Evolutionary conservation across 2,329 filamentous ascomycete species (phyloP).

Genomic region (Colletotrichum tabaci): DNA sequence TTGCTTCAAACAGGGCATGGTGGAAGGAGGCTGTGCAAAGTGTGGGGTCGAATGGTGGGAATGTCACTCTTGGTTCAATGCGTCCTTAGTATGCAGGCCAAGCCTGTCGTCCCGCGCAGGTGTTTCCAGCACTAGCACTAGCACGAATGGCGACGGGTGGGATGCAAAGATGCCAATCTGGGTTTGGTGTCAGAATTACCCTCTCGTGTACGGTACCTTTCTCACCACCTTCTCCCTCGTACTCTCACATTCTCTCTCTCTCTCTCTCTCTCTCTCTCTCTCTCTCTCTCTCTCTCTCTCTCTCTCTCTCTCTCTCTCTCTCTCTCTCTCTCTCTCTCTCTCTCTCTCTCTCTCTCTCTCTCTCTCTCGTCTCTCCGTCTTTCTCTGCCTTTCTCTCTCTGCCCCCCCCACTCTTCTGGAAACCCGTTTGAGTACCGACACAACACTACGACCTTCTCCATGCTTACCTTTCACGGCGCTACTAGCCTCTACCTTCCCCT

Average conservation of each 20-base stretch:
- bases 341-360: neutral
- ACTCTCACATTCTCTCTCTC: neutral
- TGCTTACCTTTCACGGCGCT: neutral
- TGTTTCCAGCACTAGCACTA: slow-evolving; percentile 26
- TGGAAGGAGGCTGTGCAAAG: slow-evolving; percentile 43
- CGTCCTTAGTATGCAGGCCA: slow-evolving; percentile 32
- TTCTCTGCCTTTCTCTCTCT: neutral
- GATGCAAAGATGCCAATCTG: slow-evolving; percentile 32
- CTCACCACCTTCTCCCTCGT: slow-evolving; percentile 1
- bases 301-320: neutral
- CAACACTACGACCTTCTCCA: slow-evolving; percentile 5
- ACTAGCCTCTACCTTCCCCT: neutral
- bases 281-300: slow-evolving; percentile 4
- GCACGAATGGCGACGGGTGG: slow-evolving; percentile 24
- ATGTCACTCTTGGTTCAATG: slow-evolving; percentile 38
- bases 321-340: neutral
- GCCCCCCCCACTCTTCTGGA: neutral
- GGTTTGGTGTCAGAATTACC: slow-evolving; percentile 9
- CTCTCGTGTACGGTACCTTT: too few relatives aligned
- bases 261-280: neutral
- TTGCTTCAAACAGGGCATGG: slow-evolving; percentile 42
- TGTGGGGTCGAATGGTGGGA: slow-evolving; percentile 42
- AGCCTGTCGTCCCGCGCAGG: slow-evolving; percentile 34
- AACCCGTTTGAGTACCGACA: neutral
- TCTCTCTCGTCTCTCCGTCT: neutral